Evolutionary conservation across 768 basidiomycete species (phyloP).

Genomic region (Sarcomyxa edulis): DNA sequence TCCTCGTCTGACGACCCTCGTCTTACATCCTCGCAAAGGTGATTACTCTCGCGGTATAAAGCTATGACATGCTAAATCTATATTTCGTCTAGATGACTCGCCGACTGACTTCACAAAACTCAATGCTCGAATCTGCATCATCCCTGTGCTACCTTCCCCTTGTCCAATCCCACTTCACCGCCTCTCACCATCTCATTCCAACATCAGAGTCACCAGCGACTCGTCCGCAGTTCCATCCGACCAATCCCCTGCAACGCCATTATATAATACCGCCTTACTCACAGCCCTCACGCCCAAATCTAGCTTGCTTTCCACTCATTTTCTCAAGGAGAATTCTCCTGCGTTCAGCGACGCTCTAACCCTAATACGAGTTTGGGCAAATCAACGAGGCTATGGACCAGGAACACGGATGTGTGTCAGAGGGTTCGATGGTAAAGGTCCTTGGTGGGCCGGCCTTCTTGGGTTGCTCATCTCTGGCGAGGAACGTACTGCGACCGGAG

Average conservation of each 20-base stretch:
- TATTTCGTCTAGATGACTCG: constrained; percentile 41
- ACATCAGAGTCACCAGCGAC: constrained; percentile 29
- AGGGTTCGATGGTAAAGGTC: constrained; percentile 66
- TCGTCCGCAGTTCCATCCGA: constrained; percentile 14
- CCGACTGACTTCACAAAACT: constrained; percentile 59
- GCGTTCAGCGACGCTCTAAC: constrained; percentile 71
- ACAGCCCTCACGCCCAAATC: constrained; percentile 40
- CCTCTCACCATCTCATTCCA: constrained; percentile 71
- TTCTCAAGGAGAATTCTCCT: constrained; percentile 48
- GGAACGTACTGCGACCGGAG: constrained; percentile 33
- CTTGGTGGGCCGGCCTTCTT: constrained; percentile 65
- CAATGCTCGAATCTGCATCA: constrained; percentile 67
- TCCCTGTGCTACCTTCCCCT: constrained; percentile 55
- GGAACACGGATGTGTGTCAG: constrained; percentile 47
- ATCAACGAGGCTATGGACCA: constrained; percentile 73
- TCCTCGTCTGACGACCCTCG: constrained; percentile 59
- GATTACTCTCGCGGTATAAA: constrained; percentile 11
- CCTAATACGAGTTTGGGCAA: constrained; percentile 86
- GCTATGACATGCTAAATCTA: no score
- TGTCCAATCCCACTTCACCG: constrained; percentile 63
- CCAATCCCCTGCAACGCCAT: constrained; percentile 50
- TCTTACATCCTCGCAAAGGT: constrained; percentile 57
- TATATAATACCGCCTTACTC: constrained; percentile 77
- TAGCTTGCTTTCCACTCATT: constrained; percentile 50
- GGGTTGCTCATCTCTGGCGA: constrained; percentile 64